Base-by-base conservation (phyloP, 1,139 yeast genomes). In the Zhuliangozyma parablackwelliae region DNA sequence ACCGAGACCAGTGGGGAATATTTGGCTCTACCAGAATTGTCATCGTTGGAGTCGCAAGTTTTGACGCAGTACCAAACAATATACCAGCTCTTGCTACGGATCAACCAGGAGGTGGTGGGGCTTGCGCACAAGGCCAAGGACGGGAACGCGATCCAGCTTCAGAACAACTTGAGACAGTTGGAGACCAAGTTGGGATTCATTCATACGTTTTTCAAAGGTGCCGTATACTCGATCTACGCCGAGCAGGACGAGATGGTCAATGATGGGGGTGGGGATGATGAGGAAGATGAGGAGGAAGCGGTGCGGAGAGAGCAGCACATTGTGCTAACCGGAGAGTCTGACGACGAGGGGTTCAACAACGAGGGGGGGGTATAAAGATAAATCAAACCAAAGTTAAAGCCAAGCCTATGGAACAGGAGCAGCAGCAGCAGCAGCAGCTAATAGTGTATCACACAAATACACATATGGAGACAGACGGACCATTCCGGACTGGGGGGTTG, bases 131-230 rank as follows among this genome's bases (percentile, higher is more conserved):
- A 44, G 13, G 34, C 50, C 28, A 26, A 26, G 28, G 43, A 40
- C 9, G 46, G 50, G 5, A 42, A 44, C 10, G 48, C 53, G 2
- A 54, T 54, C 28, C 64, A 63, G 33, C 57, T 77, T 31, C 56
- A 73, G 32, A 74, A 68, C 30, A 75, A 73, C 43, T 53, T 82
- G 48, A 61, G 86, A 30, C 74, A 68, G 31, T 62, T 82, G 36
- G 89, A 82, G 53, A 69, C 75, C 44, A 78, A 80, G 45, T 64
- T 82, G n/a, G 80, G 82, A 1, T 59, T 81, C 40, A 78, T 82
- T 4, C 78, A 82, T 37, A 82, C 87, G 0, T 57, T 79, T 31
- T 78, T 82, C 61, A 80, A 80, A 47, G 81, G 84, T 7, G 82
- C 88, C 11, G 87, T 82, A 2, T 82, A 81, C 52, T 75, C 81